Conservation (phyloP, 192 early-diverging fungal genomes). For the Jimgerdemannia lactiflua region DNA sequence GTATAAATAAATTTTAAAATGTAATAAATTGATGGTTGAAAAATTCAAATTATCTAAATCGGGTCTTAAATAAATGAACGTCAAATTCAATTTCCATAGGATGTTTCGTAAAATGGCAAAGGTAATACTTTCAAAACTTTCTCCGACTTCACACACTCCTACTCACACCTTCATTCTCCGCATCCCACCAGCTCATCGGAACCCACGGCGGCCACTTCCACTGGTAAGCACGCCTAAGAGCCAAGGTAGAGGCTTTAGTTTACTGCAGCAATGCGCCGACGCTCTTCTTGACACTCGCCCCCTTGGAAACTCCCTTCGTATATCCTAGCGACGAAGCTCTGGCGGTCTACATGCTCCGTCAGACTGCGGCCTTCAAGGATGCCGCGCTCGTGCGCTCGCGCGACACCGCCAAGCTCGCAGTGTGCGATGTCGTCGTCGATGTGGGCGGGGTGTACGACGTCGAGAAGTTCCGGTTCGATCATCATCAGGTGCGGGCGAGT, state of each 20-base stretch:
- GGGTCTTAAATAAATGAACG: too few relatives aligned
- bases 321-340: slow-evolving; percentile 77
- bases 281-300: background rate
- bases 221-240: slow-evolving; percentile 31
- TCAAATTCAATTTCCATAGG: too few relatives aligned
- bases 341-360: slow-evolving; percentile 83
- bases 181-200: slow-evolving; percentile 52
- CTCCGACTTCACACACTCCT: background rate
- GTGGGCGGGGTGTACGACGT: slow-evolving; percentile 93
- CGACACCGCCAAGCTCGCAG: slow-evolving; percentile 72
- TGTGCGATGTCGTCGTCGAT: slow-evolving; percentile 89
- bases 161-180: background rate
- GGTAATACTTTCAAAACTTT: background rate
- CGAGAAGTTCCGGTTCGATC: slow-evolving; percentile 72
- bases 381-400: slow-evolving; percentile 77
- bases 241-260: slow-evolving; percentile 26
- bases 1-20: too few relatives aligned
- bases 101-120: background rate
- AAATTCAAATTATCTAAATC: too few relatives aligned
- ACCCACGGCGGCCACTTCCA: slow-evolving; percentile 86
- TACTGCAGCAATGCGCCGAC: background rate
- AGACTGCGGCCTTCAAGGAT: slow-evolving; percentile 56
- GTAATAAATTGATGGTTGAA: too few relatives aligned
- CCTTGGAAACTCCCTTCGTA: too few relatives aligned
- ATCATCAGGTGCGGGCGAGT: slow-evolving; percentile 66